Percentiles rank a stretch among this genome's conserved stretches.
Evolutionary conservation across 139 green algal genomes (phyloP).

Genomic region (Parachlorella kessleri): DNA sequence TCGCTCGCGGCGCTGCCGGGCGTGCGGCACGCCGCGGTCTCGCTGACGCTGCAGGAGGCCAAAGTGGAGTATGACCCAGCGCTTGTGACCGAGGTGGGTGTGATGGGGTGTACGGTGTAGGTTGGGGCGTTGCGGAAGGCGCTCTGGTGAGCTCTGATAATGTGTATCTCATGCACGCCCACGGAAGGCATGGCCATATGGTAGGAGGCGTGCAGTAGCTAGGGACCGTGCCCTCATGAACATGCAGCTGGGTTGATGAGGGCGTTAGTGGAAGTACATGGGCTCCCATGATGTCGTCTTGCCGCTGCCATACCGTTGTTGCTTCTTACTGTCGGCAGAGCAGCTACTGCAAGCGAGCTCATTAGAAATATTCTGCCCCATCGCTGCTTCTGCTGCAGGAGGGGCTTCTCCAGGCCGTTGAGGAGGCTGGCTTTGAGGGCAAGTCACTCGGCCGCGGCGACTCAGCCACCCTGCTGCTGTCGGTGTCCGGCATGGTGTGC

Average conservation of each 20-base stretch:
- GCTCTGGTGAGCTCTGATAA: too few species aligned
- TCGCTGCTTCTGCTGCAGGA: constrained; percentile 1
- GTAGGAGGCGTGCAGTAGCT: too few species aligned
- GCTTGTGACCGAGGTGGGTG: neutral
- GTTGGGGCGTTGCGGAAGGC: neutral
- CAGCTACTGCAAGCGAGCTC: too few species aligned
- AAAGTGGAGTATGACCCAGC: constrained; percentile 37
- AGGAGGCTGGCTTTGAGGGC: constrained; percentile 41
- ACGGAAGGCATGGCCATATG: too few species aligned
- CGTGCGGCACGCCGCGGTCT: constrained; percentile 54
- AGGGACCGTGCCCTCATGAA: too few species aligned
- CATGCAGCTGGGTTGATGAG: too few species aligned
- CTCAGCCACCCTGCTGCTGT: constrained; percentile 22
- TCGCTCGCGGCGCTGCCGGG: constrained; percentile 48
- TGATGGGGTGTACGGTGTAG: neutral
- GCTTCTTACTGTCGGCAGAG: too few species aligned
- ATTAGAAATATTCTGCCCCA: too few species aligned
- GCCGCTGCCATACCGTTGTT: too few species aligned
- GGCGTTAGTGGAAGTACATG: too few species aligned
- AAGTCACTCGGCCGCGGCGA: constrained; percentile 64
- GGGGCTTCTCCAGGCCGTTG: neutral
- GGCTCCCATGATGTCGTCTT: too few species aligned
- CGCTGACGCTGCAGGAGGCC: constrained; percentile 45
- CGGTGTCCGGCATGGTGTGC: constrained; percentile 24
- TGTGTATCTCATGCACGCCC: too few species aligned